phyloP scores from a whole-genome alignment of 345 rosid species.

The Punica granatum region DNA sequence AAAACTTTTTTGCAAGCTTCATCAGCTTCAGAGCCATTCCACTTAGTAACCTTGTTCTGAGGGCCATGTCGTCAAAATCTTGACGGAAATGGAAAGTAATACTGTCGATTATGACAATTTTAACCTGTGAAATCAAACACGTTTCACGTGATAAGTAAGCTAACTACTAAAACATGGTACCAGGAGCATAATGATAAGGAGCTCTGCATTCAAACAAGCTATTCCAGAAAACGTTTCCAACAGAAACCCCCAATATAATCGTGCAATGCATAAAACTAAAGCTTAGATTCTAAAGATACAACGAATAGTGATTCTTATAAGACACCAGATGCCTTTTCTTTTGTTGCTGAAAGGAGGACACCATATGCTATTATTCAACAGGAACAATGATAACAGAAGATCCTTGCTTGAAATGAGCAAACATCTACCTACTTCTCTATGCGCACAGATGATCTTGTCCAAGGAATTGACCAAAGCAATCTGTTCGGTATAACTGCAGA shows the following conservation, averaged over 20 bases:
- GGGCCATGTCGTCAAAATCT: slow-evolving; percentile 82
- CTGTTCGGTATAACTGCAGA: slow-evolving; percentile 87
- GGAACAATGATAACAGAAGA: not conserved
- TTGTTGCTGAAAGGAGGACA: not conserved
- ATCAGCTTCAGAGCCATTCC: slow-evolving; percentile 82
- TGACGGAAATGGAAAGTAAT: slow-evolving; percentile 96
- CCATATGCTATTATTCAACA: not conserved
- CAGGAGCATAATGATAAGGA: not conserved
- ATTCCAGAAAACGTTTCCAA: not conserved
- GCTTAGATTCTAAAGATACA: too few species aligned
- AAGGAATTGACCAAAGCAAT: slow-evolving; percentile 69
- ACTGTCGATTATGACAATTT: slow-evolving; percentile 71
- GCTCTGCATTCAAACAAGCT: not conserved
- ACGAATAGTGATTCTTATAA: not conserved
- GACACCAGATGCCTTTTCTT: not conserved
- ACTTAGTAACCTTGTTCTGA: slow-evolving; percentile 67
- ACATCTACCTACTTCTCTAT: slow-evolving; percentile 51
- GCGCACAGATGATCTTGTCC: slow-evolving; percentile 70
- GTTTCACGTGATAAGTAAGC: not conserved
- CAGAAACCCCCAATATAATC: not conserved
- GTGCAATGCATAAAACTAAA: too few species aligned
- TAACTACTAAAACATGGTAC: not conserved
- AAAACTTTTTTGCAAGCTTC: slow-evolving; percentile 78
- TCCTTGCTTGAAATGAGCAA: not conserved
- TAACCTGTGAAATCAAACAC: slow-evolving; percentile 44